These are phyloP conservation scores for Verticillium dahliae DNA, from an alignment of 2,329 filamentous ascomycete species.

Conservation along the genomic window DNA sequence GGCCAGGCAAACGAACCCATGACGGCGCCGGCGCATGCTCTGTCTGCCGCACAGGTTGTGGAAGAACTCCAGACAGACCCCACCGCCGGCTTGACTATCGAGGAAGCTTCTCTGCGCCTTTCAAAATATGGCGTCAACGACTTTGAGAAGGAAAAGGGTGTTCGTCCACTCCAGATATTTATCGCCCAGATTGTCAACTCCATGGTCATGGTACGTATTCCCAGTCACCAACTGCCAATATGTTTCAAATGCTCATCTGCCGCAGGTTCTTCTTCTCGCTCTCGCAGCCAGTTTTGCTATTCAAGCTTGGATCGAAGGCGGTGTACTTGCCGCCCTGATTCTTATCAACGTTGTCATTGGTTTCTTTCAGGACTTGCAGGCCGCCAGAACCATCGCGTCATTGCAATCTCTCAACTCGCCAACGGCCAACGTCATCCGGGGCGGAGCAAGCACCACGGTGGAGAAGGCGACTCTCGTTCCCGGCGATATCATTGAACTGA, in stretches of 20 bases:
- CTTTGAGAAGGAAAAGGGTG: slow-evolving; percentile 36
- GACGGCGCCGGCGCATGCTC: slow-evolving; percentile 50
- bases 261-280: slow-evolving; percentile 47
- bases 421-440: slow-evolving; percentile 29
- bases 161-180: slow-evolving; percentile 51
- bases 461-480: slow-evolving; percentile 37
- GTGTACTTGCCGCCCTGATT: slow-evolving; percentile 43
- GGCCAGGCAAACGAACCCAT: slow-evolving; percentile 19
- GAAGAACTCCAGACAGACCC: slow-evolving; percentile 45
- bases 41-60: slow-evolving; percentile 40
- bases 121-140: slow-evolving; percentile 53
- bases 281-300: slow-evolving; percentile 48
- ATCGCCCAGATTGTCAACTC: slow-evolving; percentile 52
- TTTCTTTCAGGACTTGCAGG: slow-evolving; percentile 33
- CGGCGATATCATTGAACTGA: slow-evolving; percentile 46
- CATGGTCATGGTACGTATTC: slow-evolving; percentile 53
- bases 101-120: slow-evolving; percentile 44
- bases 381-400: slow-evolving; percentile 34
- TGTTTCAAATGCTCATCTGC: slow-evolving; percentile 28
- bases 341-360: slow-evolving; percentile 44
- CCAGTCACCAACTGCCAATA: slow-evolving; percentile 46
- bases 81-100: slow-evolving; percentile 44
- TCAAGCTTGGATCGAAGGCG: slow-evolving; percentile 44
- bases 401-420: slow-evolving; percentile 26
- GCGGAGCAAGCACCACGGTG: slow-evolving; percentile 21